Evolutionary conservation across 768 basidiomycete genomes (phyloP).

Genomic region (Cystofilobasidium capitatum): DNA sequence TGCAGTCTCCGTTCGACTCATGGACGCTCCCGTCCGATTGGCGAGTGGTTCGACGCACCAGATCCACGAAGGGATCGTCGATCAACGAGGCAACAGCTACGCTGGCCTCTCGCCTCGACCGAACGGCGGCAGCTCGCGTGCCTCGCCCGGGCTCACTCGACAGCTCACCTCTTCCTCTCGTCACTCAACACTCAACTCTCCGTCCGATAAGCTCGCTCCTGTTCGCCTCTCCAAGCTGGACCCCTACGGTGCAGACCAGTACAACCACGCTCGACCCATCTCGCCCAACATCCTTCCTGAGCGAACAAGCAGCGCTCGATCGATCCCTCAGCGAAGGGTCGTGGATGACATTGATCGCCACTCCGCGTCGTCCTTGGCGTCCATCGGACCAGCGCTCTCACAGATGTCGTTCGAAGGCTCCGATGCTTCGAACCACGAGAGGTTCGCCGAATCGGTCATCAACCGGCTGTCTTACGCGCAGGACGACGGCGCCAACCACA

Average conservation of each 20-base stretch:
- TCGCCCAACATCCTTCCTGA: background rate
- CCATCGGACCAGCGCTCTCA: conserved; percentile 21
- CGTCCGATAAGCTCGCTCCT: background rate
- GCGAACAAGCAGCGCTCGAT: background rate
- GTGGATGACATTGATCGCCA: background rate
- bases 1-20: conserved; percentile 20
- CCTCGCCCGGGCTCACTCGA: background rate
- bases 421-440: conserved; percentile 11
- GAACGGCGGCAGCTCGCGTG: background rate
- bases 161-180: background rate
- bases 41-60: conserved; percentile 7
- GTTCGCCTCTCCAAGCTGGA: conserved; percentile 1
- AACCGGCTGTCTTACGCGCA: conserved; percentile 1
- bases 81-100: background rate
- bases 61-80: conserved; percentile 4
- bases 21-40: conserved; percentile 13
- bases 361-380: conserved; percentile 9
- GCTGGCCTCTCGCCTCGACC: background rate
- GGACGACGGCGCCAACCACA: background rate
- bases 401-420: conserved; percentile 22
- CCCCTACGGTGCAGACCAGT: background rate
- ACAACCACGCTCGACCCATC: background rate
- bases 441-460: conserved; percentile 18
- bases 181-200: background rate
- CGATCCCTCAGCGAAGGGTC: background rate